phyloP scores from a whole-genome alignment of 1,284 basidiomycete species.

The Naganishia albida region DNA sequence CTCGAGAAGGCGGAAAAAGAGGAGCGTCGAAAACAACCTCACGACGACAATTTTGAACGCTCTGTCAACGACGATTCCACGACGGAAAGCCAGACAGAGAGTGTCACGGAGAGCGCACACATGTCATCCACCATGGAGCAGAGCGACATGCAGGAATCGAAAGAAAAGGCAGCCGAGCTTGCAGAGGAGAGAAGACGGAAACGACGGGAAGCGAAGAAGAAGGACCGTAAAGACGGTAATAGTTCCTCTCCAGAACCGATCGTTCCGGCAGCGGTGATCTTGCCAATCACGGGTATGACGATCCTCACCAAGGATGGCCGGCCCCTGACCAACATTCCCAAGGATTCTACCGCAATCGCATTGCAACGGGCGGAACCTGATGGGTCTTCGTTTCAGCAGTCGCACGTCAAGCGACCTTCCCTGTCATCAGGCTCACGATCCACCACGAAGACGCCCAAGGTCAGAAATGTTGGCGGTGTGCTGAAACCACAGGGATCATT shows the following conservation, averaged over 20 bases:
- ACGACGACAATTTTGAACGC: constrained; percentile 16
- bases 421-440: background rate
- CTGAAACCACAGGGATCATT: constrained; percentile 29
- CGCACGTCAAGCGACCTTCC: background rate
- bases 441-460: background rate
- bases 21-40: constrained; percentile 8
- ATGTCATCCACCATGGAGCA: background rate
- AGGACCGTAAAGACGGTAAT: background rate
- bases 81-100: constrained; percentile 18
- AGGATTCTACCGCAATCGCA: background rate
- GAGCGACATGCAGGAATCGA: background rate
- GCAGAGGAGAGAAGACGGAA: constrained; percentile 11
- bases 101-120: constrained; percentile 3
- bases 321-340: constrained; percentile 1
- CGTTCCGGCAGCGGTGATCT: constrained; percentile 18
- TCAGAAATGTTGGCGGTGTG: constrained; percentile 6
- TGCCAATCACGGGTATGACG: constrained; percentile 15
- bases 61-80: constrained; percentile 17
- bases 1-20: constrained; percentile 5
- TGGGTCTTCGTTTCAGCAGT: too few relatives aligned
- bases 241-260: constrained; percentile 8
- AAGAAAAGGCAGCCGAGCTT: background rate
- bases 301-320: constrained; percentile 19
- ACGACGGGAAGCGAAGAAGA: constrained; percentile 4
- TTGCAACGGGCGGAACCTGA: background rate